Conservation (phyloP, 1,284 basidiomycete species). For the Flammula alnicola region DNA sequence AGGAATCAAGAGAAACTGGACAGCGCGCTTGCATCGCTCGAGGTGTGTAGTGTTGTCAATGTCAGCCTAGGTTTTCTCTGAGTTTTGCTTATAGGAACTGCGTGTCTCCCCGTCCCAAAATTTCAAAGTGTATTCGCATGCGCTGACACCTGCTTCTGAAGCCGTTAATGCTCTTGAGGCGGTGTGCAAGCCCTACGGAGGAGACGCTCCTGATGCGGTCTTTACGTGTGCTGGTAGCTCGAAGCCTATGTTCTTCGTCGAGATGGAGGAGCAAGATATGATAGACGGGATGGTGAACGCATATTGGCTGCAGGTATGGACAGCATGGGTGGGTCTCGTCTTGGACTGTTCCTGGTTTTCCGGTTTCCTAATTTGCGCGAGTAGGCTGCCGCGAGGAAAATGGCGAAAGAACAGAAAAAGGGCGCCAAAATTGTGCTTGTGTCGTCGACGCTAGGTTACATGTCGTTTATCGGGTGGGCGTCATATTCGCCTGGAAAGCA, state of each 20-base stretch:
- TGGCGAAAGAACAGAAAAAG: conserved; percentile 60
- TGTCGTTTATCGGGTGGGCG: conserved; percentile 84
- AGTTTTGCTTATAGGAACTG: conserved; percentile 35
- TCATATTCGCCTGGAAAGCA: conserved; percentile 90
- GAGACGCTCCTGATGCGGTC: conserved; percentile 70
- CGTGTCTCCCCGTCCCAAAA: conserved; percentile 60
- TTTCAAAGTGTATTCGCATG: conserved; percentile 65
- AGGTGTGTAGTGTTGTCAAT: conserved; percentile 51
- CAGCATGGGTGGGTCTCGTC: conserved; percentile 75
- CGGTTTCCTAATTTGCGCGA: too few relatives aligned
- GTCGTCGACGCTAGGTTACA: conserved; percentile 81
- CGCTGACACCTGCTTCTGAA: conserved; percentile 53
- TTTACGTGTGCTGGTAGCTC: conserved; percentile 80
- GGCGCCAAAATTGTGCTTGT: conserved; percentile 82
- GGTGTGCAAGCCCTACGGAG: conserved; percentile 58
- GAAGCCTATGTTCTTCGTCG: conserved; percentile 75
- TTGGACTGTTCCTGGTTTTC: too few relatives aligned
- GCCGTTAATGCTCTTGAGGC: conserved; percentile 64
- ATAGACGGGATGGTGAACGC: conserved; percentile 63
- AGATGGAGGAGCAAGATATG: conserved; percentile 65
- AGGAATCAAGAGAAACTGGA: conserved; percentile 66
- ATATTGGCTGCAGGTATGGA: conserved; percentile 79
- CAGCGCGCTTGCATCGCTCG: conserved; percentile 61
- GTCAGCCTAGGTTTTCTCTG: not conserved
- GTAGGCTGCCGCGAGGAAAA: conserved; percentile 73